A percentile compares a stretch with the other conserved stretches of the same genome.
Evolutionary conservation across 148 eudicot genomes (phyloP).

Genomic region (Beta vulgaris): DNA sequence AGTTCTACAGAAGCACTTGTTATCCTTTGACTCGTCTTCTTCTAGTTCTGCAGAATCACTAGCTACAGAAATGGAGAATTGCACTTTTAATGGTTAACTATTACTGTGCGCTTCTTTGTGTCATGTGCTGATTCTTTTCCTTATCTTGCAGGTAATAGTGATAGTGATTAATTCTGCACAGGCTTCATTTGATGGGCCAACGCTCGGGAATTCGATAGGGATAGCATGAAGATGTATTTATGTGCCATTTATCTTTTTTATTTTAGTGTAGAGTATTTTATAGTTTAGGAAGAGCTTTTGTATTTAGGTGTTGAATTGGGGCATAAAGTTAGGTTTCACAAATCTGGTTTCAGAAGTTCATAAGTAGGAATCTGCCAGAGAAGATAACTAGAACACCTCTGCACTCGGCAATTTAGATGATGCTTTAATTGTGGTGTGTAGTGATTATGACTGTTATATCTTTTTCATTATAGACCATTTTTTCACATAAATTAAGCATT

Average conservation of each 20-base stretch:
- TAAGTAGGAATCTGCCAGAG: not conserved
- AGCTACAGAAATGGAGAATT: not conserved
- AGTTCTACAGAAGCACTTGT: not conserved
- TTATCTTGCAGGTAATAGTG: constrained; percentile 21
- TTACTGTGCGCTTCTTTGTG: not conserved
- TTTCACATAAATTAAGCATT: not conserved
- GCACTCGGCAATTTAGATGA: not conserved
- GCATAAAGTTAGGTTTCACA: constrained; percentile 8
- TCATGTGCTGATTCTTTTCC: not conserved
- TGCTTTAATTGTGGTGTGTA: not conserved
- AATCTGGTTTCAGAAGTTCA: constrained; percentile 2
- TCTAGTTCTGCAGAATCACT: not conserved
- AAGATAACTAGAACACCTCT: not conserved
- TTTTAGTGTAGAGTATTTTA: not conserved
- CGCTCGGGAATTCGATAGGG: constrained; percentile 11
- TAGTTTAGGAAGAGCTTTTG: constrained; percentile 14
- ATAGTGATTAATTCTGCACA: constrained; percentile 23
- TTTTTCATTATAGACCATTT: not conserved
- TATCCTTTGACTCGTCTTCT: not conserved
- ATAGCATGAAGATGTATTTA: constrained; percentile 28
- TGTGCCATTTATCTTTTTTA: not conserved
- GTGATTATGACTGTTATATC: not conserved
- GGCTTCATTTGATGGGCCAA: not conserved
- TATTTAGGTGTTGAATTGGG: constrained; percentile 16
- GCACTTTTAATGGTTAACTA: not conserved